Evolutionary conservation across 371 early-diverging fungal genomes (phyloP), one percentile per base, ranked within the genome.

Genomic region (Haplosporangium sp.): DNA sequence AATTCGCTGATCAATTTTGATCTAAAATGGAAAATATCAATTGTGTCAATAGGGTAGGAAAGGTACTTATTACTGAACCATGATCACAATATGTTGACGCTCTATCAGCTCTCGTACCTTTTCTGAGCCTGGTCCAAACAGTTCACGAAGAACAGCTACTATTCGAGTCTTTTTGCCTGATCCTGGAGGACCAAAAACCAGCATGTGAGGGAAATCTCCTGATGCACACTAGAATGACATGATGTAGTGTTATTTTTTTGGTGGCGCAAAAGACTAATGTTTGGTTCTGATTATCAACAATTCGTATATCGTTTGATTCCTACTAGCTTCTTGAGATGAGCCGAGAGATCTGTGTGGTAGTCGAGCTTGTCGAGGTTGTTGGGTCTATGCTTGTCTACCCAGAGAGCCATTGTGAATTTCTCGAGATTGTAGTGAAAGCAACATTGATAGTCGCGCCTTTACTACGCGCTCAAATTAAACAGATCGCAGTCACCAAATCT

Each of bases 121-220:
- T 70, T 97, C 97, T n/a, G 94, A 96, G 38, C 94, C 91, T n/a
- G 94, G 86, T 9, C 98, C 98, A 85, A 89, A 98, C 15, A 98
- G 85, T 70, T 96, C 96, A 69, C 91, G 89, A 65, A 96, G 89
- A 2, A 94, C 86, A 63, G 94, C 94, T 48, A 90, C 90, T 48
- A 99, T 89, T 42, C 99, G 89, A 27, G 99, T 99, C 83, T 97
- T 97, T 87, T 99, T 99, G 11, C 99, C 99, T 2, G 95, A 93
- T 27, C 99, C 99, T 4, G 95, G 87, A 11, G 96, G 97, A 1
- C 99, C 99, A 87, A 97, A 97, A 45, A 99, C 90, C 4, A 99
- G 88, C 76, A 99, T 77, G 74, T 99, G 99, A 40, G 99, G 99
- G 65, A 99, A 89, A 78, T 97, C 96, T 9, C 88, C 92, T 4